Evolutionary conservation across 345 rosid species (phyloP), one percentile per base, ranked within the genome.

Genomic region (Carallia brachiata): DNA sequence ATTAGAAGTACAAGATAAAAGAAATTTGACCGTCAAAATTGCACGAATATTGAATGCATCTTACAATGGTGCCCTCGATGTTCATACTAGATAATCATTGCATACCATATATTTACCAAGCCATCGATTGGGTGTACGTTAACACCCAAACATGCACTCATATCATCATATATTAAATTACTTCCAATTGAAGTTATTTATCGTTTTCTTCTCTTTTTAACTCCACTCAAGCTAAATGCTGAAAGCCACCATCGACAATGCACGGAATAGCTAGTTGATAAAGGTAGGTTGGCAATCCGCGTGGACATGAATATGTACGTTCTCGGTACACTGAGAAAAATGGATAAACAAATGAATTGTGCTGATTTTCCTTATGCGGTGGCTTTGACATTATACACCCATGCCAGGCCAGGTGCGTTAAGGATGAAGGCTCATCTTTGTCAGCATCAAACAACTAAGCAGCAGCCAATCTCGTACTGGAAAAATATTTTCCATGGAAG

Each of bases 361-460:
- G 4, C 32, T 13, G 3, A 56, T 27, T 8, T 23, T 27, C 6
- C 16, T 9, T 23, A 23, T 23, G 28, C 13, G 15, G 5, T 19
- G 31, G 16, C 60, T 30, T 56, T 27, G 60, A 56, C 28, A 56
- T 2, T 23, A 56, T 56, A 3, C 60, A 56, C 31, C 28, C 31
- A 52, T 36, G 73, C 52, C 52, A 36, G 32, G 61, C 62, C 67
- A 62, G 50, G 73, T 69, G 73, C 50, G 67, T 52, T 32, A 56
- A 56, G n/a, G 60, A 7, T 56, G 28, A 23, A 56, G 60, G 60
- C 28, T 56, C 31, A 9, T 30, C 15, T 12, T 55, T 54, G 12
- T 55, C 48, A 34, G 52, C 47, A 15, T 36, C 70, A 54, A 54
- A 36, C 12, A 55, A 15, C 60, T 3, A 9, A 23, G 60, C 28